A percentile compares a stretch with the other conserved stretches of the same genome.
These are phyloP conservation scores for Poronia punctata DNA, from an alignment of 495 filamentous ascomycete genomes.

Conservation along the genomic window DNA sequence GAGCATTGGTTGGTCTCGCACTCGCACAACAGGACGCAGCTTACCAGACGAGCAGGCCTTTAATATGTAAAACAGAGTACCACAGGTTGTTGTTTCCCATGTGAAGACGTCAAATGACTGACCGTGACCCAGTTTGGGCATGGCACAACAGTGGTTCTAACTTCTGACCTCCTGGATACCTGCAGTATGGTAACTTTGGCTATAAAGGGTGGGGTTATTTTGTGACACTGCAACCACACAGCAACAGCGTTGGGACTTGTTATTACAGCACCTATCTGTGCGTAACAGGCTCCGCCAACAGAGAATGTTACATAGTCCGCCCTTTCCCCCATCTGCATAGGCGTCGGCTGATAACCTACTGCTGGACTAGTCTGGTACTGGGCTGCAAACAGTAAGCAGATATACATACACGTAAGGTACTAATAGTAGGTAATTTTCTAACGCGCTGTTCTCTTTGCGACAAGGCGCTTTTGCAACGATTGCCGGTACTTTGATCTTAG, in stretches of 20 bases:
- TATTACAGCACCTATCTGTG: too few species aligned
- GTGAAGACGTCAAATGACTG: constrained; percentile 5
- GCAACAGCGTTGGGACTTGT: neutral
- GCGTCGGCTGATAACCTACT: too few species aligned
- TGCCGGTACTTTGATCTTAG: too few species aligned
- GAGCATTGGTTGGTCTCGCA: neutral
- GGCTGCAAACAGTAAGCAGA: constrained; percentile 9
- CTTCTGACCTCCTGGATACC: constrained; percentile 3
- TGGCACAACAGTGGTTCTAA: neutral
- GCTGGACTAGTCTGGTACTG: too few species aligned
- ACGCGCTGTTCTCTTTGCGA: too few species aligned
- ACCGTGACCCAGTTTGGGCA: neutral
- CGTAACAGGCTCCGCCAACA: too few species aligned
- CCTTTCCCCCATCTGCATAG: too few species aligned
- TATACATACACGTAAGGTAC: too few species aligned
- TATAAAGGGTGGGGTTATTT: neutral
- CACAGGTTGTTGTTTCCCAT: constrained; percentile 2
- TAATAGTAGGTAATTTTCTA: too few species aligned
- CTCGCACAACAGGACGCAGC: too few species aligned
- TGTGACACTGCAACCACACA: constrained; percentile 5
- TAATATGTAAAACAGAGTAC: neutral
- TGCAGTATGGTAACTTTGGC: constrained; percentile 4
- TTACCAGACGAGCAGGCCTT: neutral
- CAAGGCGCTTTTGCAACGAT: too few species aligned
- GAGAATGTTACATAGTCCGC: too few species aligned